phyloP scores from a whole-genome alignment of 2,329 filamentous ascomycete genomes.

The Fusarium stilboides region DNA sequence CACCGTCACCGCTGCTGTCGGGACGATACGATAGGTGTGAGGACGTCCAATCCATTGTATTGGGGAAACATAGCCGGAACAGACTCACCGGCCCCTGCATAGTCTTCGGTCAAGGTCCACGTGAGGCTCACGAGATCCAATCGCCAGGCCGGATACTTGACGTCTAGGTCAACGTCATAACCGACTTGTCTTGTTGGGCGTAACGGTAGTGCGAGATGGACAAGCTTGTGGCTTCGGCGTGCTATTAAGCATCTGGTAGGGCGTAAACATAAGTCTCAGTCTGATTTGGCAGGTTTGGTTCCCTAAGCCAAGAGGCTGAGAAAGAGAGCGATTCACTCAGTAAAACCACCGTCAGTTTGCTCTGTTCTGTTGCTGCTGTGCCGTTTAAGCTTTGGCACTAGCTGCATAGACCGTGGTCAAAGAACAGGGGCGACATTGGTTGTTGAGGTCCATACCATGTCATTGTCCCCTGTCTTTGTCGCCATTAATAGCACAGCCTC shows the following conservation, averaged over 20 bases:
- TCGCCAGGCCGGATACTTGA: neutral
- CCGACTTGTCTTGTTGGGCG: neutral
- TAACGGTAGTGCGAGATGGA: neutral
- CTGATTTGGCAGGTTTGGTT: neutral
- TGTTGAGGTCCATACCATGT: constrained; percentile 11
- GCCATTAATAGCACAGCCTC: constrained; percentile 45
- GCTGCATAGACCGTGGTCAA: constrained; percentile 15
- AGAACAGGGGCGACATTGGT: neutral
- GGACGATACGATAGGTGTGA: neutral
- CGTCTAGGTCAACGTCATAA: constrained; percentile 16
- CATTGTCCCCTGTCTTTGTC: constrained; percentile 17
- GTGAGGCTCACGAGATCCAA: constrained; percentile 28
- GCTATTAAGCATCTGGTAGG: neutral
- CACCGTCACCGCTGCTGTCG: constrained; percentile 16
- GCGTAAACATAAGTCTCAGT: too few relatives aligned
- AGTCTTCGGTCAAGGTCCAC: constrained; percentile 12
- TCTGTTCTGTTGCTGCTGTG: constrained; percentile 25
- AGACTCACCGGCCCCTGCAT: constrained; percentile 28
- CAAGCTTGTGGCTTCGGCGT: neutral
- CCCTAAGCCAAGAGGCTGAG: constrained; percentile 2
- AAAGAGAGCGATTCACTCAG: constrained; percentile 8
- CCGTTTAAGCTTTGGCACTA: constrained; percentile 47
- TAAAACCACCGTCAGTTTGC: constrained; percentile 11
- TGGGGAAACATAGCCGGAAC: constrained; percentile 7
- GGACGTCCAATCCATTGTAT: constrained; percentile 9